These are phyloP conservation scores for Neofusicoccum ribis DNA, from an alignment of 2,329 filamentous ascomycete species.

Conservation along the genomic window DNA sequence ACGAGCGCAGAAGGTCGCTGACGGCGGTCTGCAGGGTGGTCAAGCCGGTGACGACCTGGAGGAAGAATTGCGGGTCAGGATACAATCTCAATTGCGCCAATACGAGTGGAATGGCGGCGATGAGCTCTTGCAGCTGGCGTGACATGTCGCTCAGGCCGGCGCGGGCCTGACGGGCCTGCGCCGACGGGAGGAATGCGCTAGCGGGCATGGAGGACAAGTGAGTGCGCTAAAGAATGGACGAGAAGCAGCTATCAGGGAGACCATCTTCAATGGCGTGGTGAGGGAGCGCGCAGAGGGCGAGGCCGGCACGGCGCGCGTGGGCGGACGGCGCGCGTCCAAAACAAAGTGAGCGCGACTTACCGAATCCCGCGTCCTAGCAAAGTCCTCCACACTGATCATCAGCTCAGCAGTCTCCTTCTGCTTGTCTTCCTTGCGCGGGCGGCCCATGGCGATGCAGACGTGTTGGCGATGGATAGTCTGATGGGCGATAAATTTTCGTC, in stretches of 20 bases:
- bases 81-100: background rate
- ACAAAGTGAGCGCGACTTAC: slow-evolving; percentile 56
- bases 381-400: slow-evolving; percentile 68
- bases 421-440: slow-evolving; percentile 26
- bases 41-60: slow-evolving; percentile 73
- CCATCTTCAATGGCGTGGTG: slow-evolving; percentile 12
- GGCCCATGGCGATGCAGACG: slow-evolving; percentile 15
- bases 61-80: slow-evolving; percentile 14
- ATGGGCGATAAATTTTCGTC: slow-evolving; percentile 1
- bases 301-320: slow-evolving; percentile 20
- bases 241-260: slow-evolving; percentile 3
- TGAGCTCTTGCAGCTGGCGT: slow-evolving; percentile 23
- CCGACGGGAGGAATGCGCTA: background rate
- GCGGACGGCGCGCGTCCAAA: slow-evolving; percentile 22
- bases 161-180: slow-evolving; percentile 18
- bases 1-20: slow-evolving; percentile 76
- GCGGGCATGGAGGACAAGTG: background rate
- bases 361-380: slow-evolving; percentile 76
- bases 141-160: slow-evolving; percentile 13
- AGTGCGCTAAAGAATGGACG: slow-evolving; percentile 11
- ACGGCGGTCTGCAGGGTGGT: slow-evolving; percentile 74
- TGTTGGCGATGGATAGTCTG: background rate
- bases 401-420: slow-evolving; percentile 37
- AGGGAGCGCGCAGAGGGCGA: background rate
- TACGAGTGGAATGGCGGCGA: slow-evolving; percentile 22